Percentiles rank a stretch among this genome's conserved stretches.
These are phyloP conservation scores for Hypsizygus marmoreus DNA, from an alignment of 768 basidiomycete genomes.

Conservation along the genomic window DNA sequence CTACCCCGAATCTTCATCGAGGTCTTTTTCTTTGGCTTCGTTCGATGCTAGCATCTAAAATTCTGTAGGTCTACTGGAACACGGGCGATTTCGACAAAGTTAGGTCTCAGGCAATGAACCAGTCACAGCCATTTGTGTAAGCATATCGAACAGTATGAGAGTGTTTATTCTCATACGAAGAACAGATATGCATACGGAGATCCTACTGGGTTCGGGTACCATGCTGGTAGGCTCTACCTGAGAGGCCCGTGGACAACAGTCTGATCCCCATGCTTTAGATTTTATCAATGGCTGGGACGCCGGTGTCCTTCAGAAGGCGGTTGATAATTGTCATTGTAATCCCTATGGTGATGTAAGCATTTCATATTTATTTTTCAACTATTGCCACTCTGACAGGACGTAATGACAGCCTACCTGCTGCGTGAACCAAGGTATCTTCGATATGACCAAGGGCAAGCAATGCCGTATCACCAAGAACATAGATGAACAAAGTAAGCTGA, in stretches of 20 bases:
- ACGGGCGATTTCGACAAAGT: conserved; percentile 34
- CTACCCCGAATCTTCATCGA: conserved; percentile 55
- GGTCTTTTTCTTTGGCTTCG: conserved; percentile 27
- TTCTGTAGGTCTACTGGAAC: conserved; percentile 54
- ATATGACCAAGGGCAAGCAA: conserved; percentile 36
- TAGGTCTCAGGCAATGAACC: conserved; percentile 45
- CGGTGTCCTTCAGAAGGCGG: conserved; percentile 53
- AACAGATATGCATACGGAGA: conserved; percentile 55
- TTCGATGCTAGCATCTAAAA: not conserved
- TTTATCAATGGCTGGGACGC: conserved; percentile 65
- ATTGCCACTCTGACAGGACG: conserved; percentile 9
- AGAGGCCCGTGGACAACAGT: not conserved
- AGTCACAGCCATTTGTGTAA: conserved; percentile 55
- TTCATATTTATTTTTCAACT: not conserved
- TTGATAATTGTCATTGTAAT: conserved; percentile 55
- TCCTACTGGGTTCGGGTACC: conserved; percentile 62
- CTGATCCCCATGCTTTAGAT: conserved; percentile 29
- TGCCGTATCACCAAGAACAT: conserved; percentile 50
- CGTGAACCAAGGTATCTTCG: conserved; percentile 45
- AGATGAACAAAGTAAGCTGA: conserved; percentile 46
- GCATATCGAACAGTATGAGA: conserved; percentile 12
- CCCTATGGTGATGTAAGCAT: conserved; percentile 41
- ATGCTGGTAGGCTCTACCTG: conserved; percentile 42
- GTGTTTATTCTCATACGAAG: not conserved
- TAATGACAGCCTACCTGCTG: conserved; percentile 44